Base-by-base conservation (phyloP, 345 rosid genomes). In the Pistacia integerrima region DNA sequence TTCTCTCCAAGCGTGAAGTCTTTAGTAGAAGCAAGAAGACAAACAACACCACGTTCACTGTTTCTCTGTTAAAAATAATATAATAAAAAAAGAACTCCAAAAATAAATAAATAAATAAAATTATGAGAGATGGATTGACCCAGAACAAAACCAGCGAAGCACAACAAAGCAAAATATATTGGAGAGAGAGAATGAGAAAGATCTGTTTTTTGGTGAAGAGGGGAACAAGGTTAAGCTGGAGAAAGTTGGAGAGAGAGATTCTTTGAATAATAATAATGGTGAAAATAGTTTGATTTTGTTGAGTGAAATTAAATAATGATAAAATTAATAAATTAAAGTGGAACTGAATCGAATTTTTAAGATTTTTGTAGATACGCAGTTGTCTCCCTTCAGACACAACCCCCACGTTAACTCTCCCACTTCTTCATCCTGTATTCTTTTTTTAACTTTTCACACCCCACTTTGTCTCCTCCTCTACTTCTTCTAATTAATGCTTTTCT, bases 321-420 rank as follows among this genome's bases (percentile, higher is more conserved):
- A 41, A 41, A 5, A 30, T 41, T 41, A 8, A 41, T 41, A 5
- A 41, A 41, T 41, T 41, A 83, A 90, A 87, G 91, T 81, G 65
- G 79, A 74, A 84, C 58, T 85, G 85, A 85, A 92, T 90, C 94
- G 97, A 91, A 88, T 90, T 91, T 91, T 84, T 76, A 77, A 79
- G 97, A 91, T 91, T 91, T 93, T 87, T 79, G 70, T 74, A 79
- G 97, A 91, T 90, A 89, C 92, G 94, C 83, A 75, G 48, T 67
- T 78, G 82, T 79, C 86, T 82, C 79, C 88, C 82, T 79, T 60
- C 36, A 9, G 33, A 67, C 84, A 81, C 33, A 46, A 65, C 72
- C 83, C 71, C 68, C 59, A 61, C 76, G 76, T 48, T n/a, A 62
- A 63, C 76, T 62, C 72, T 5, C 73, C 59, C 70, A 49, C 35